Percentiles rank a stretch among this genome's conserved stretches.
Evolutionary conservation across 1,284 basidiomycete species (phyloP).

Genomic region (Termitomyces sp.): DNA sequence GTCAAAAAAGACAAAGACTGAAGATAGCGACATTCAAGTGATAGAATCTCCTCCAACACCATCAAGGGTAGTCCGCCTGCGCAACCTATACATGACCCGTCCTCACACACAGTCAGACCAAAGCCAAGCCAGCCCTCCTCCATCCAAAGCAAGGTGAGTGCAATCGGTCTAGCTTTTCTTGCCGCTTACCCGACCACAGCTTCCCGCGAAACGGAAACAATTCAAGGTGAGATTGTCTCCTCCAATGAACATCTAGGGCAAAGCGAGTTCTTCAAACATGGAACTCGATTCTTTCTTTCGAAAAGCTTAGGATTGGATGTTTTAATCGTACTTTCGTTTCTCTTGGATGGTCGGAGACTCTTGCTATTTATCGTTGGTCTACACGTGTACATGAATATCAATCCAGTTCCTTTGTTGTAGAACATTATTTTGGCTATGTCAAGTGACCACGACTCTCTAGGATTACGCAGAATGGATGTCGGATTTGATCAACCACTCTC

Average conservation of each 20-base stretch:
- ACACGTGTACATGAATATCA: not conserved
- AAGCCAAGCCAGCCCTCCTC: not conserved
- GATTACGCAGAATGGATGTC: too few relatives aligned
- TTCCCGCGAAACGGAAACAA: not conserved
- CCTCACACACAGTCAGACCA: not conserved
- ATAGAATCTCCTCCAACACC: not conserved
- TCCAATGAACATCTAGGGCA: not conserved
- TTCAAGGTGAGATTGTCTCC: not conserved
- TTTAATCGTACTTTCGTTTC: not conserved
- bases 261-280: not conserved
- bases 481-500: too few relatives aligned
- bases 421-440: not conserved
- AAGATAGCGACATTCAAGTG: not conserved
- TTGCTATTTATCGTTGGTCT: not conserved
- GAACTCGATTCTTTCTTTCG: not conserved
- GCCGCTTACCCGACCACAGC: not conserved
- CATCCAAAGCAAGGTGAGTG: not conserved
- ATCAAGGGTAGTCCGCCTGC: not conserved
- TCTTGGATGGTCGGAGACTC: not conserved
- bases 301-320: not conserved
- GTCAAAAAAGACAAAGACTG: not conserved
- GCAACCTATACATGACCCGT: not conserved
- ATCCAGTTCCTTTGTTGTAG: not conserved
- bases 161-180: not conserved
- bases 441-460: not conserved